Percentiles rank a stretch among this genome's conserved stretches.
phyloP scores from a whole-genome alignment of 1,284 basidiomycete species.

The Omphalotus olearius region DNA sequence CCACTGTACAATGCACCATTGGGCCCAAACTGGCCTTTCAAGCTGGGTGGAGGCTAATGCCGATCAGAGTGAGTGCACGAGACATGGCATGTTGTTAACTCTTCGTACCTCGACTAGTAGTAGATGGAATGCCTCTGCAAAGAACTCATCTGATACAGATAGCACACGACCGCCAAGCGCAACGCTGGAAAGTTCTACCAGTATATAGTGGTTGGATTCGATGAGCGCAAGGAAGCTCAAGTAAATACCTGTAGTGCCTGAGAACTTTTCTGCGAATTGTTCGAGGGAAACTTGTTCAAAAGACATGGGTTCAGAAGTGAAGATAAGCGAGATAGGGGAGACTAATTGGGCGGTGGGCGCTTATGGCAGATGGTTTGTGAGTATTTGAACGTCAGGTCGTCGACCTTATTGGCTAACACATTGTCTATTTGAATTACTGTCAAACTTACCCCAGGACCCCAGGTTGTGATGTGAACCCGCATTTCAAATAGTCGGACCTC shows the following conservation, averaged over 20 bases:
- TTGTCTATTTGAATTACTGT: no score
- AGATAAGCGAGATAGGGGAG: no score
- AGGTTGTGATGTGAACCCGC: no score
- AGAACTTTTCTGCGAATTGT: slow-evolving; percentile 49
- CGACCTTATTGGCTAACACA: no score
- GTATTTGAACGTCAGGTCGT: no score
- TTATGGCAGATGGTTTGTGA: no score
- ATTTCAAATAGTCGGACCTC: no score
- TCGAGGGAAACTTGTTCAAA: slow-evolving; percentile 45
- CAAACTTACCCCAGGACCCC: no score
- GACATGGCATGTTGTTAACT: background rate
- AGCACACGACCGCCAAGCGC: slow-evolving; percentile 78
- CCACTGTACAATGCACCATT: slow-evolving; percentile 94
- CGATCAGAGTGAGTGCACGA: slow-evolving; percentile 2
- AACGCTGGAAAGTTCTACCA: slow-evolving; percentile 83
- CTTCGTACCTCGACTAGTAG: slow-evolving; percentile 72
- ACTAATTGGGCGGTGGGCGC: no score
- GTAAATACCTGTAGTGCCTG: slow-evolving; percentile 52
- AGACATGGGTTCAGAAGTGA: slow-evolving; percentile 26
- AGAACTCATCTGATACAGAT: slow-evolving; percentile 92
- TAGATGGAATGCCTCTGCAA: slow-evolving; percentile 83
- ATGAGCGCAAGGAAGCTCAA: background rate
- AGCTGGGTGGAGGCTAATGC: slow-evolving; percentile 67
- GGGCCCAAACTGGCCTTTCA: slow-evolving; percentile 94
- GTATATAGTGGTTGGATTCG: background rate